phyloP scores from a whole-genome alignment of 306 rosid species.

The Cyamopsis tetragonoloba region DNA sequence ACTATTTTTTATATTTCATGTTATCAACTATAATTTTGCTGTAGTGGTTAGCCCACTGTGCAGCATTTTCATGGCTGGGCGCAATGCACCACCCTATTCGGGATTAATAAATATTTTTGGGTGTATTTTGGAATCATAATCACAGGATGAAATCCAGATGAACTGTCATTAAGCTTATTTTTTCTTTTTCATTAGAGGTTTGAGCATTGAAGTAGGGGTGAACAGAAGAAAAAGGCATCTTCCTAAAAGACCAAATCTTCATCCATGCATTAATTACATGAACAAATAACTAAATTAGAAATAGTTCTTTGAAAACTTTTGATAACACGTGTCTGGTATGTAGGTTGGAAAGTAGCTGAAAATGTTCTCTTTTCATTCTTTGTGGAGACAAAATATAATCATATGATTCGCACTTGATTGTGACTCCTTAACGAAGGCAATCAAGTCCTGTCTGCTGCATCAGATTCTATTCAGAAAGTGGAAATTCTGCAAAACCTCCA shows the following conservation, averaged over 20 bases:
- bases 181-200: background rate
- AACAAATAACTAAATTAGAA: too few species aligned
- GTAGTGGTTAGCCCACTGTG: too few species aligned
- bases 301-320: background rate
- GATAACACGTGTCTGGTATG: background rate
- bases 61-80: too few species aligned
- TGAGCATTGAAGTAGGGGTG: too few species aligned
- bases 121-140: background rate
- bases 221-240: background rate
- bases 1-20: too few species aligned
- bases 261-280: background rate
- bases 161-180: background rate
- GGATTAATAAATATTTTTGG: too few species aligned
- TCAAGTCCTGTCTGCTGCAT: constrained; percentile 22
- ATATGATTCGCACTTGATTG: background rate
- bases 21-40: too few species aligned
- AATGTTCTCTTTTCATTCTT: background rate
- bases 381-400: background rate
- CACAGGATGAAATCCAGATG: background rate
- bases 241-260: background rate
- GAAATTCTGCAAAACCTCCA: background rate
- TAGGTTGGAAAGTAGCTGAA: background rate
- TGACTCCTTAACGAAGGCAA: background rate
- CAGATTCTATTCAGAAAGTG: constrained; percentile 45
- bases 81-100: too few species aligned